A percentile compares a stretch with the other conserved stretches of the same genome.
Evolutionary conservation across 1,284 basidiomycete genomes (phyloP).

Genomic region (Apiotrichum mycotoxinovorans): DNA sequence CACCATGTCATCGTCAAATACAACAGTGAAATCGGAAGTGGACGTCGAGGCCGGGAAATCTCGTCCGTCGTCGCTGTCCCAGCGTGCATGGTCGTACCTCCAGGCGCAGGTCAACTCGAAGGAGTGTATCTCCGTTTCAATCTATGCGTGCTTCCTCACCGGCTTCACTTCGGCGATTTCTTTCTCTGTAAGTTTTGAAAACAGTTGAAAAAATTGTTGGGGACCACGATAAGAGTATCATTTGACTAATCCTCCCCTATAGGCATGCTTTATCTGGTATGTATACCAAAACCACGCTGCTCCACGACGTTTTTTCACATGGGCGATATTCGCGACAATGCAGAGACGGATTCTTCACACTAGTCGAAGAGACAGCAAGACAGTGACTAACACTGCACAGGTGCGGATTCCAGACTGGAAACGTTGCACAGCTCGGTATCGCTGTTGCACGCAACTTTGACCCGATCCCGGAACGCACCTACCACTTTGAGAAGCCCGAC

Average conservation of each 20-base stretch:
- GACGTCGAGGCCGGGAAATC: constrained; percentile 11
- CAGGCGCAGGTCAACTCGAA: constrained; percentile 62
- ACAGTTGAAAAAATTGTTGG: background rate
- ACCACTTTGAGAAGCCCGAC: constrained; percentile 67
- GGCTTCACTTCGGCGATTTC: constrained; percentile 72
- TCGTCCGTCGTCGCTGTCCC: background rate
- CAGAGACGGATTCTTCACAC: background rate
- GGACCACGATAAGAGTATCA: background rate
- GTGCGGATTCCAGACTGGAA: constrained; percentile 52
- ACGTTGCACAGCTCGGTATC: constrained; percentile 58
- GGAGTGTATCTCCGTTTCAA: constrained; percentile 59
- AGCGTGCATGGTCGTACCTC: constrained; percentile 33
- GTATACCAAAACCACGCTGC: no score
- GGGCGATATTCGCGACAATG: no score
- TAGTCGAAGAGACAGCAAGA: no score
- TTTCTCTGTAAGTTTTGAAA: constrained; percentile 62
- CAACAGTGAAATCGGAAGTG: background rate
- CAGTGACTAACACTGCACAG: constrained; percentile 1
- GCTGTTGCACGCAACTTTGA: constrained; percentile 64
- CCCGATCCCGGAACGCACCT: constrained; percentile 54
- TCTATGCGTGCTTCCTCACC: constrained; percentile 79
- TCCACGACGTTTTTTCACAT: no score
- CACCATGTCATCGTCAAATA: background rate
- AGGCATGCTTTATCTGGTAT: constrained; percentile 71
- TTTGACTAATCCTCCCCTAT: background rate